phyloP scores from a whole-genome alignment of 495 filamentous ascomycete species.

The Hypoxylon trugodes region DNA sequence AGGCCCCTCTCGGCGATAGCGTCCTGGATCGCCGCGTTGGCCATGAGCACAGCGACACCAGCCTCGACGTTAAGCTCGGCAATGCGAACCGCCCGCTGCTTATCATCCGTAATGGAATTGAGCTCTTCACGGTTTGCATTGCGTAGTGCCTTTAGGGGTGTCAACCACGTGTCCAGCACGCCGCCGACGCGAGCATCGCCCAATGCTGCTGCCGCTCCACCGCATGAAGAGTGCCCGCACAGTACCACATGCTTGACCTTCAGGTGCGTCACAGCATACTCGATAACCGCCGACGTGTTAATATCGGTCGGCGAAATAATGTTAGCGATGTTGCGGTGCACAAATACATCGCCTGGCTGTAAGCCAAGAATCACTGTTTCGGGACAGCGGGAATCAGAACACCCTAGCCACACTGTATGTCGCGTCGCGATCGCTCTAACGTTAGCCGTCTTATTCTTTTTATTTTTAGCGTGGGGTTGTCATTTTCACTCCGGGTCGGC shows the following conservation, averaged over 20 bases:
- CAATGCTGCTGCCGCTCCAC: conserved; percentile 76
- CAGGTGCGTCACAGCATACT: conserved; percentile 78
- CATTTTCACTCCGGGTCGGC: no score
- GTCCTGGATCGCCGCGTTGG: conserved; percentile 66
- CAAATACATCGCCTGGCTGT: conserved; percentile 88
- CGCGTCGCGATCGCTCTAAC: neutral
- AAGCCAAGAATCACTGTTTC: conserved; percentile 85
- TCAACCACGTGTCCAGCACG: conserved; percentile 83
- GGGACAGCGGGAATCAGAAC: conserved; percentile 87
- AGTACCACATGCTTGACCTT: conserved; percentile 85
- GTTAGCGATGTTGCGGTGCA: conserved; percentile 96
- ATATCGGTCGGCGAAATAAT: conserved; percentile 80
- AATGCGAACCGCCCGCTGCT: conserved; percentile 60
- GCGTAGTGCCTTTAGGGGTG: conserved; percentile 72
- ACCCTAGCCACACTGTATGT: conserved; percentile 81
- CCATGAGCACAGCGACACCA: conserved; percentile 70
- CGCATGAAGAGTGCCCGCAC: conserved; percentile 84
- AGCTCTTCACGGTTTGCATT: conserved; percentile 63
- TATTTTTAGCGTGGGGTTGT: conserved; percentile 4
- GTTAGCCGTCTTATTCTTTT: conserved; percentile 21
- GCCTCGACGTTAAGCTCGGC: conserved; percentile 75
- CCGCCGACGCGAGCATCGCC: conserved; percentile 72
- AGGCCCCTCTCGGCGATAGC: conserved; percentile 75
- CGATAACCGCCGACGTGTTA: conserved; percentile 78
- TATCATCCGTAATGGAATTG: conserved; percentile 54